A percentile compares a stretch with the other conserved stretches of the same genome.
Evolutionary conservation across 2,329 filamentous ascomycete genomes (phyloP).

Genomic region (Lecanicillium sp.): DNA sequence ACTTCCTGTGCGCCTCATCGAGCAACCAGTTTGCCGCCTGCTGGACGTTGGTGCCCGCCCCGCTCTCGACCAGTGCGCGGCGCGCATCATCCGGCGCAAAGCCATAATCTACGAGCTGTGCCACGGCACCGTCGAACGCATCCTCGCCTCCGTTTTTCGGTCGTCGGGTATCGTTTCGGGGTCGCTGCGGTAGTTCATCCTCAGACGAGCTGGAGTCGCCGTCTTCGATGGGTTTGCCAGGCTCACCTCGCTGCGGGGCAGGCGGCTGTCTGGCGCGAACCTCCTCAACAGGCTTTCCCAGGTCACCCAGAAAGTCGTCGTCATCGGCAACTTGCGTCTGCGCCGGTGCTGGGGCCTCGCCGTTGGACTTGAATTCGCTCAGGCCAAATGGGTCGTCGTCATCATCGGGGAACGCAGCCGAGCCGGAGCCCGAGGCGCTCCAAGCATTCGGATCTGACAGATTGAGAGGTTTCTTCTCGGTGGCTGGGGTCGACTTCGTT

Average conservation of each 20-base stretch:
- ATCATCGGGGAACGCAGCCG: constrained; percentile 46
- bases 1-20: constrained; percentile 82
- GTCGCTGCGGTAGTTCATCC: constrained; percentile 20
- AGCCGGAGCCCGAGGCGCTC: constrained; percentile 31
- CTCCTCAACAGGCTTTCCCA: constrained; percentile 60
- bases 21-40: constrained; percentile 83
- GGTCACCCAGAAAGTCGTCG: constrained; percentile 60
- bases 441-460: constrained; percentile 50
- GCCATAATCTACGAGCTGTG: constrained; percentile 90
- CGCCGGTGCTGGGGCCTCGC: constrained; percentile 23
- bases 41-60: constrained; percentile 74
- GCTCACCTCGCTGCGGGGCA: constrained; percentile 38
- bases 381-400: constrained; percentile 90
- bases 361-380: constrained; percentile 48
- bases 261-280: constrained; percentile 44
- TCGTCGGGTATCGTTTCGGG: constrained; percentile 18
- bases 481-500: constrained; percentile 40
- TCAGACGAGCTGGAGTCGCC: constrained; percentile 43
- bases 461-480: constrained; percentile 37
- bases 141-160: constrained; percentile 26
- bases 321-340: constrained; percentile 41
- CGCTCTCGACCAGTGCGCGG: constrained; percentile 72
- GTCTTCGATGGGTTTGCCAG: constrained; percentile 51
- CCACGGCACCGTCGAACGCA: constrained; percentile 68
- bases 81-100: constrained; percentile 82